A percentile compares a stretch with the other conserved stretches of the same genome.
phyloP scores from a whole-genome alignment of 2,329 filamentous ascomycete genomes.

The Trichoderma atrobrunneum region DNA sequence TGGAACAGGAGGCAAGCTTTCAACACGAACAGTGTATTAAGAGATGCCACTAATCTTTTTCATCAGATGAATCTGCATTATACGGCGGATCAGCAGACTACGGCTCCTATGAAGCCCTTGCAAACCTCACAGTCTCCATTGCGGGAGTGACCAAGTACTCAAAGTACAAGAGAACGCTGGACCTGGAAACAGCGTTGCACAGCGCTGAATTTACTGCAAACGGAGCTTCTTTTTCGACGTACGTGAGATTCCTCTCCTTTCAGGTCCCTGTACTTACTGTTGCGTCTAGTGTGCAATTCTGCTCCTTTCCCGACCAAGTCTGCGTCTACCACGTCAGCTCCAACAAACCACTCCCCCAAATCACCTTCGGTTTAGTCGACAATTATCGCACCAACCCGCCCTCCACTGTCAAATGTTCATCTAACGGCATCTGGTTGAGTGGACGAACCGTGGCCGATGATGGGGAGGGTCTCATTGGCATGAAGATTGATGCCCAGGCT shows the following conservation, averaged over 20 bases:
- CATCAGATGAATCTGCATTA: slow-evolving; percentile 35
- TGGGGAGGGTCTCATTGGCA: slow-evolving; percentile 17
- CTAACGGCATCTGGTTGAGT: slow-evolving; percentile 7
- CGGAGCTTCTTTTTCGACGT: slow-evolving; percentile 22
- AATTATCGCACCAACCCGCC: slow-evolving; percentile 15
- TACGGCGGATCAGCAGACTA: slow-evolving; percentile 41
- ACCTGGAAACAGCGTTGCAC: slow-evolving; percentile 43
- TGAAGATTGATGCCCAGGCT: slow-evolving; percentile 20
- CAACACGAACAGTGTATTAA: not conserved
- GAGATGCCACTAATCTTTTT: not conserved
- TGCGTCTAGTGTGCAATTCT: slow-evolving; percentile 35
- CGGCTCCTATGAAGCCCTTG: slow-evolving; percentile 46
- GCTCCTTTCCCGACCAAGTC: slow-evolving; percentile 42
- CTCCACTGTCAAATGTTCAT: slow-evolving; percentile 4
- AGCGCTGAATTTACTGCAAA: slow-evolving; percentile 36
- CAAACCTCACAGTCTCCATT: slow-evolving; percentile 43
- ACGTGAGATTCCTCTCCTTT: not conserved
- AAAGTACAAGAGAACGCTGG: slow-evolving; percentile 42
- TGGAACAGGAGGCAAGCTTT: slow-evolving; percentile 42
- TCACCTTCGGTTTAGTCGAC: slow-evolving; percentile 16
- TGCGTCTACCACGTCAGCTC: slow-evolving; percentile 29
- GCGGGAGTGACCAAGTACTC: slow-evolving; percentile 29
- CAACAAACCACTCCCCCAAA: slow-evolving; percentile 10
- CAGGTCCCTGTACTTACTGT: not conserved
- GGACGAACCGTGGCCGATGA: slow-evolving; percentile 17